Evolutionary conservation across 2,329 filamentous ascomycete species (phyloP).

Genomic region (Beauveria sp.): DNA sequence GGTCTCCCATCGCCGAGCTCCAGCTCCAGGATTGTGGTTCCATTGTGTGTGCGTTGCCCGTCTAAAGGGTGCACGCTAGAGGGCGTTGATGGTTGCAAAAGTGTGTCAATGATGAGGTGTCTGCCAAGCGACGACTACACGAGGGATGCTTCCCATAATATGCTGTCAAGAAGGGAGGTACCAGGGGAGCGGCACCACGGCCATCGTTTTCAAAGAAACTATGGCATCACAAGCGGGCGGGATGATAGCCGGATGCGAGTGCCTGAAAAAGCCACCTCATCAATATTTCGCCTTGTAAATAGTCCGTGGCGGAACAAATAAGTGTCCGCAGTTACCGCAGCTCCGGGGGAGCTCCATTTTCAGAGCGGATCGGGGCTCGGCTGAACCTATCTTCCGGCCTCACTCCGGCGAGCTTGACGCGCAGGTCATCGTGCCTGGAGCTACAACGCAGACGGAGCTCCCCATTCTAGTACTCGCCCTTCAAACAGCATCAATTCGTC

Average conservation of each 20-base stretch:
- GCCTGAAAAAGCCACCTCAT: slow-evolving; percentile 11
- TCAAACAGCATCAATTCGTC: slow-evolving; percentile 12
- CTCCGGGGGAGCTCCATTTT: background rate
- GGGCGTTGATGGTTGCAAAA: background rate
- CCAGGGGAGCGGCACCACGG: background rate
- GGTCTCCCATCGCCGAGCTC: slow-evolving; percentile 7
- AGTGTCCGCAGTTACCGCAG: slow-evolving; percentile 1
- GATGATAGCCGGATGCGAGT: background rate
- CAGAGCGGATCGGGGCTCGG: slow-evolving; percentile 6
- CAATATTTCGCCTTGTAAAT: slow-evolving; percentile 1
- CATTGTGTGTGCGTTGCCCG: background rate
- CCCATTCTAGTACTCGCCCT: slow-evolving; percentile 12
- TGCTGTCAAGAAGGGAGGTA: background rate
- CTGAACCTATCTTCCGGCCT: slow-evolving; percentile 5
- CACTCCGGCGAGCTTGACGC: slow-evolving; percentile 12
- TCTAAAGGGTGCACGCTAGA: background rate
- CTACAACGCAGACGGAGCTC: slow-evolving; percentile 5
- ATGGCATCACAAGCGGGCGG: slow-evolving; percentile 4
- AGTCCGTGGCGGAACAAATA: slow-evolving; percentile 1
- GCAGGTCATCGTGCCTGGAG: slow-evolving; percentile 15
- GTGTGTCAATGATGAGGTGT: background rate
- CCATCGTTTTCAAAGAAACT: background rate
- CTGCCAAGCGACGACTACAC: background rate
- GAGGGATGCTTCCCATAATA: slow-evolving; percentile 5
- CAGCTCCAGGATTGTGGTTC: slow-evolving; percentile 8